phyloP scores from a whole-genome alignment of 2,329 filamentous ascomycete species.

The Trichoderma brevicompactum region DNA sequence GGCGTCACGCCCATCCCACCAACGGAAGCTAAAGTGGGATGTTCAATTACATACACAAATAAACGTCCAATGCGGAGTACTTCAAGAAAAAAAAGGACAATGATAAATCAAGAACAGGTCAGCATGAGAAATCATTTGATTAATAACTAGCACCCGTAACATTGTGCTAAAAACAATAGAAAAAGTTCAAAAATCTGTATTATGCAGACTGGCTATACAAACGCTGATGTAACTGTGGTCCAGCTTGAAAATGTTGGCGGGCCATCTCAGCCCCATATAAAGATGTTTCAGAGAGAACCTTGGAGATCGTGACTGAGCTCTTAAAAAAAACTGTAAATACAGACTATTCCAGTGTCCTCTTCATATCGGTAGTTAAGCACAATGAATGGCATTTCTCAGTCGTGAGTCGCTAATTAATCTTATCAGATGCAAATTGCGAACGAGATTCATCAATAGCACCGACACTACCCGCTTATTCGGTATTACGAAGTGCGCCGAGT shows the following conservation, averaged over 20 bases:
- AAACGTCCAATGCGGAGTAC: too few relatives aligned
- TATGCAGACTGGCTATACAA: background rate
- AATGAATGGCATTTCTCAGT: background rate
- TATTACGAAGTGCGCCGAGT: conserved; percentile 8
- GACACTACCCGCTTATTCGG: conserved; percentile 21
- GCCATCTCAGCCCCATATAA: background rate
- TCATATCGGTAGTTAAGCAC: background rate
- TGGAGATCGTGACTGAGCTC: background rate
- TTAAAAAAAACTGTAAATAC: background rate
- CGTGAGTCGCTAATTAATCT: background rate
- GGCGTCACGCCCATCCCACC: conserved; percentile 1
- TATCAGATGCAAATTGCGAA: background rate
- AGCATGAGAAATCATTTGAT: conserved; percentile 6
- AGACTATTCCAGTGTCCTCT: background rate
- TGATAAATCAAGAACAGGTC: background rate
- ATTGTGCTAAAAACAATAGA: background rate
- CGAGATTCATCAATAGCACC: background rate
- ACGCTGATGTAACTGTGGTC: background rate
- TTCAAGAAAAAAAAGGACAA: background rate
- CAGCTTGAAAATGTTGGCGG: background rate
- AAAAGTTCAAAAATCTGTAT: background rate
- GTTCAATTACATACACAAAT: background rate
- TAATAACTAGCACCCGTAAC: background rate
- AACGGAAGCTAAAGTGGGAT: conserved; percentile 10
- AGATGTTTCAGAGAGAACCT: background rate